Base-by-base conservation (phyloP, 495 filamentous ascomycete genomes). In the Annulohypoxylon nitens region DNA sequence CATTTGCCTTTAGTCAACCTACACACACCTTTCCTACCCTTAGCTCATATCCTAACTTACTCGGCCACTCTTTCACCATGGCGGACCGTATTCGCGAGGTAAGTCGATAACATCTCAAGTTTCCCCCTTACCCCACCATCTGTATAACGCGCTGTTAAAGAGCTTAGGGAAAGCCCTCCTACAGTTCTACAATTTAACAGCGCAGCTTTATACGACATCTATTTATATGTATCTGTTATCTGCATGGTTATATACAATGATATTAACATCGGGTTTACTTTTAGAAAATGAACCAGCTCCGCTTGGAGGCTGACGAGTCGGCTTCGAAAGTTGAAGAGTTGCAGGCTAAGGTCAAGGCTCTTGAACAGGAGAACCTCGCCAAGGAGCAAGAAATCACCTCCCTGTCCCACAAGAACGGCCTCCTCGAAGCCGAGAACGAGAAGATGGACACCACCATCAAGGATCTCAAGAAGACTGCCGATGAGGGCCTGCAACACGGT, bases 331-430 rank as follows among this genome's bases (percentile, higher is more conserved):
- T 89, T 75, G 95, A 97, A 76, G 95, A 98, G 81, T 89, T 97
- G 74, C 88, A 94, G 85, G 74, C 82, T 79, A 93, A 92, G 83
- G 89, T 98, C 83, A 98, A 98, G 86, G 83, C 82, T 20, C 88
- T 99, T 67, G 94, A 99, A 84, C 93, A 97, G 81, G 95, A 98
- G 85, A 98, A 94, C 80, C 88, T 97, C 47, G 82, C 90, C 66
- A 98, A 99, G 87, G 96, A 98, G 83, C 95, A 99, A 82, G 95
- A 98, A 82, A 97, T 99, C 79, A 93, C 90, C 64, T 99, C 96
- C 30, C 91, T 99, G 65, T 87, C 89, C 77, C 95, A 98, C 90
- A 94, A 92, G 82, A 97, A 97, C 82, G 86, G 88, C 64, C 86
- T 97, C 45, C 90, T 97, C n/a, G 95, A 98, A 81, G 71, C 80